Conservation (phyloP, 441 rosid species). For the Breynia disticha region DNA sequence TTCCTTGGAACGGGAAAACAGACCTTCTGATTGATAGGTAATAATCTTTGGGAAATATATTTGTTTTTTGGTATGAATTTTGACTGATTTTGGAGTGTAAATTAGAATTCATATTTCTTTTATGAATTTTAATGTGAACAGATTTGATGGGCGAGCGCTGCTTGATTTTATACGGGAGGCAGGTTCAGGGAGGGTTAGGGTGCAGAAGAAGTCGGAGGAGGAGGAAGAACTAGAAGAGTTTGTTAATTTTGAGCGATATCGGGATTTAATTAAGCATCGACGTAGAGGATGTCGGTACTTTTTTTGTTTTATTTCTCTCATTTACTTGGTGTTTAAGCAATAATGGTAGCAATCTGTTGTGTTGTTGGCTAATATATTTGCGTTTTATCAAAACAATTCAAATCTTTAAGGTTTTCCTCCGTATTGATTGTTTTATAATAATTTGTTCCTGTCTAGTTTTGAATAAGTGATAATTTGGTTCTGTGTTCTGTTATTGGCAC, state of each 20-base stretch:
- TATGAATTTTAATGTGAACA: too few relatives aligned
- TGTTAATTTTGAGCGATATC: slow-evolving; percentile 99
- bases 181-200: slow-evolving; percentile 31
- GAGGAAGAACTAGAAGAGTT: slow-evolving; percentile 97
- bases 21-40: slow-evolving; percentile 61
- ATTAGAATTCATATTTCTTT: too few relatives aligned
- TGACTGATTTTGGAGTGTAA: too few relatives aligned
- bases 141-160: slow-evolving; percentile 94
- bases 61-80: too few relatives aligned
- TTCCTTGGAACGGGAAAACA: slow-evolving; percentile 89
- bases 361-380: too few relatives aligned
- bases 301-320: slow-evolving; percentile 19
- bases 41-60: too few relatives aligned
- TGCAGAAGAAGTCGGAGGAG: slow-evolving; percentile 62
- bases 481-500: slow-evolving; percentile 20
- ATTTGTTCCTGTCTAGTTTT: slow-evolving; percentile 25
- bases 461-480: slow-evolving; percentile 3
- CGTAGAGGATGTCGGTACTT: slow-evolving; percentile 99
- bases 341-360: too few relatives aligned
- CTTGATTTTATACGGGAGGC: slow-evolving; percentile 91
- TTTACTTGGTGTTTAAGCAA: slow-evolving; percentile 14
- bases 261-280: slow-evolving; percentile 99
- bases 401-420: too few relatives aligned
- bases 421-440: slow-evolving; percentile 12
- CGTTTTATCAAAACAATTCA: too few relatives aligned